Evolutionary conservation across 2,329 filamentous ascomycete species (phyloP), one percentile per base, ranked within the genome.

Genomic region (Diaporthe humulicola): DNA sequence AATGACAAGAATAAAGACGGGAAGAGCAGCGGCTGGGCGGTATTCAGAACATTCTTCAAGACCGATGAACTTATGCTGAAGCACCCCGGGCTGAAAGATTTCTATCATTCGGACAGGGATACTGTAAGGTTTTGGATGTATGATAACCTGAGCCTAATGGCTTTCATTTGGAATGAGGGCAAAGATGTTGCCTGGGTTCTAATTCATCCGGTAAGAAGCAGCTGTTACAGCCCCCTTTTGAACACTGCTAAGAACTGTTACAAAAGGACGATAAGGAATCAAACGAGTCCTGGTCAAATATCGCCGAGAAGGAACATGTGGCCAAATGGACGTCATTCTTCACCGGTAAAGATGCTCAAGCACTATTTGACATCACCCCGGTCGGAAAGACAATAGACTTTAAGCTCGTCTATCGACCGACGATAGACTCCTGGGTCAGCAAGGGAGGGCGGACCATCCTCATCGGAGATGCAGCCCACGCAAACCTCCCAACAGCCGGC

Each of bases 401-500:
- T n/a, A 66, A 66, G 3, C 60, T 66, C 60, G 14, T 66, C 4
- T 66, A 66, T 7, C 15, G 60, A 19, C 60, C 60, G n/a, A 50
- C 60, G 8, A 66, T 66, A 66, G 60, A 66, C 60, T 48, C 10
- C 22, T 66, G 60, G 60, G 45, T 50, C 0, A 66, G 60, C 14
- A 50, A 48, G 10, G 60, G n/a, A 12, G 60, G 60, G 38, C 38
- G 60, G 4, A 66, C 60, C 1, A 66, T 90, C 85, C 77, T 91
- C 89, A 19, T 90, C 75, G 2, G 83, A 84, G 76, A 91, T 86
- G 0, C 88, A 83, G 5, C 86, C 81, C 54, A 90, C 85, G 71
- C 90, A 90, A 78, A 90, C 88, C 69, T 89, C 85, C 75, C 84
- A 86, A 64, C 88, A 88, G 28, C 89, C 87, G 78, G 88, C 17